Evolutionary conservation across 1,284 basidiomycete genomes (phyloP).

Genomic region (Cryptococcus maquisensis): DNA sequence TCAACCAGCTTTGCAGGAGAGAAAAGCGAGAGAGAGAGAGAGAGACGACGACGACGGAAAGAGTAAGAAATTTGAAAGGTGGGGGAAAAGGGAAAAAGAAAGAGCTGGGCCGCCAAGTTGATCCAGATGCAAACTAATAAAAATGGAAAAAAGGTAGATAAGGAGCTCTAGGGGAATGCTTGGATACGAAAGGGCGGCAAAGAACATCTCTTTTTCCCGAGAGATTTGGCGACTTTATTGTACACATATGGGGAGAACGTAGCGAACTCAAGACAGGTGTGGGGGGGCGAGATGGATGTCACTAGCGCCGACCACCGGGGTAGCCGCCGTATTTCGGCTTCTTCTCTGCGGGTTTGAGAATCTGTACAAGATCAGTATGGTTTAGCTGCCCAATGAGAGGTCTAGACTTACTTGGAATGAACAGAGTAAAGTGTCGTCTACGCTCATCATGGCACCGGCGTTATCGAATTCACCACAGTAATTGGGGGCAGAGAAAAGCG

Average conservation of each 20-base stretch:
- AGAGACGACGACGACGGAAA: too few relatives aligned
- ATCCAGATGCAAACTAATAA: too few relatives aligned
- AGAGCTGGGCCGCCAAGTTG: not conserved
- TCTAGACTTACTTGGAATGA: conserved; percentile 73
- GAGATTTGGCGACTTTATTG: not conserved
- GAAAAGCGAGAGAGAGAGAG: not conserved
- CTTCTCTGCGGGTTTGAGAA: conserved; percentile 98
- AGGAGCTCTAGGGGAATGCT: too few relatives aligned
- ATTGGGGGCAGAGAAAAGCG: conserved; percentile 94
- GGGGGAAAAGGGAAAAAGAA: not conserved
- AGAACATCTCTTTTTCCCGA: not conserved
- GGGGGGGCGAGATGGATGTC: conserved; percentile 6
- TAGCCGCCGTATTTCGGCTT: conserved; percentile 56
- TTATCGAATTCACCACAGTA: conserved; percentile 57
- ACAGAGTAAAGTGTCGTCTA: conserved; percentile 94
- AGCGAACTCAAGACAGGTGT: conserved; percentile 14
- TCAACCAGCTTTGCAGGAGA: not conserved
- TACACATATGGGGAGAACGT: not conserved
- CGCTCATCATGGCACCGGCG: conserved; percentile 83
- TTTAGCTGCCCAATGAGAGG: too few relatives aligned
- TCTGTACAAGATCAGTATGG: conserved; percentile 53
- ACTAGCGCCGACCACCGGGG: conserved; percentile 45
- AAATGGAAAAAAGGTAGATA: too few relatives aligned
- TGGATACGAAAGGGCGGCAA: not conserved
- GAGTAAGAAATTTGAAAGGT: not conserved